Evolutionary conservation across 306 rosid genomes (phyloP).

Genomic region (Potentilla sterilis): DNA sequence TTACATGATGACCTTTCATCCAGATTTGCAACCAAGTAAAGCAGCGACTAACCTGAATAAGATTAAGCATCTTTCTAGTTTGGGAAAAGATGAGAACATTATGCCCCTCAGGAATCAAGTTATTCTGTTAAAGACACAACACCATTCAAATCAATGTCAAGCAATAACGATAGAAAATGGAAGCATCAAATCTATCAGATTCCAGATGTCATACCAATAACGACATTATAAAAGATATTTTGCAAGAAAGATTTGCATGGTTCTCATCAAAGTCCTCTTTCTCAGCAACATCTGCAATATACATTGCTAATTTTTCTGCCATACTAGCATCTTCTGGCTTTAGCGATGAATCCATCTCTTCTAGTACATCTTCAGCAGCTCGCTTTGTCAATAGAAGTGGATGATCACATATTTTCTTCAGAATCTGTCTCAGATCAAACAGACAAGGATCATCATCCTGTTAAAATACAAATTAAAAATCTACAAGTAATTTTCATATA

Average conservation of each 20-base stretch:
- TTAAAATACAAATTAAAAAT: background rate
- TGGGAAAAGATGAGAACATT: slow-evolving; percentile 83
- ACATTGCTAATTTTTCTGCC: slow-evolving; percentile 75
- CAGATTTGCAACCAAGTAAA: background rate
- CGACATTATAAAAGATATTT: slow-evolving; percentile 73
- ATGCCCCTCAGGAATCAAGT: slow-evolving; percentile 79
- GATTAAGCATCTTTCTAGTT: slow-evolving; percentile 97
- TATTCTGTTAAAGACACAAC: slow-evolving; percentile 42
- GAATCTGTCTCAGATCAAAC: slow-evolving; percentile 49
- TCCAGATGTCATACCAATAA: slow-evolving; percentile 56
- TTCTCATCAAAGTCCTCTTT: slow-evolving; percentile 53
- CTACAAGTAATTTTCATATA: background rate
- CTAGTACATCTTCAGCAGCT: slow-evolving; percentile 90
- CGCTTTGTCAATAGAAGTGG: slow-evolving; percentile 87
- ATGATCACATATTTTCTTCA: slow-evolving; percentile 92
- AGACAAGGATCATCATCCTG: slow-evolving; percentile 13
- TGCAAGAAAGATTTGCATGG: slow-evolving; percentile 69
- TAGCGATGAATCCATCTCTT: slow-evolving; percentile 74
- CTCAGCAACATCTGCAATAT: slow-evolving; percentile 73
- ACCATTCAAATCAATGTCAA: slow-evolving; percentile 10
- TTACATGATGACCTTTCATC: background rate
- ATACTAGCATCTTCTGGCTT: slow-evolving; percentile 62
- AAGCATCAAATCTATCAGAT: slow-evolving; percentile 9
- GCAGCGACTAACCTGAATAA: slow-evolving; percentile 65
- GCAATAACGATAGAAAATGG: slow-evolving; percentile 17